Percentiles rank a stretch among this genome's conserved stretches.
Conservation (phyloP, 208 protist species). For the Novymonas esmeraldas region DNA sequence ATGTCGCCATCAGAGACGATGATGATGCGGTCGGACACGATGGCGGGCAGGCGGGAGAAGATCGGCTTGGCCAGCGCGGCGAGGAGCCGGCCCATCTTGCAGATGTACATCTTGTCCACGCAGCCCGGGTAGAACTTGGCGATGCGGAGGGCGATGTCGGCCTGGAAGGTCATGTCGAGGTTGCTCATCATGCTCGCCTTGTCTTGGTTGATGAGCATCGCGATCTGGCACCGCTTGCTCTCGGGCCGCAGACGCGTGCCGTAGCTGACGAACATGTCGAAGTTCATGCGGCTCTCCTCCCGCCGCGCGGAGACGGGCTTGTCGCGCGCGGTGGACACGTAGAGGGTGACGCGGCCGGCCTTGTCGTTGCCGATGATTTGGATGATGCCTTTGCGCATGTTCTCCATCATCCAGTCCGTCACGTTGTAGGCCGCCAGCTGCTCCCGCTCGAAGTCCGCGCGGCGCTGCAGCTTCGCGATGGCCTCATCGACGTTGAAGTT, state of each 20-base stretch:
- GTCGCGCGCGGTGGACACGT: conserved; percentile 62
- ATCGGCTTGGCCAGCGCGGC: conserved; percentile 67
- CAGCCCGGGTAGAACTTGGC: conserved; percentile 77
- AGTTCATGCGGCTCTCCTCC: conserved; percentile 54
- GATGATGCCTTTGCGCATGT: conserved; percentile 72
- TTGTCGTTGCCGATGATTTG: conserved; percentile 80
- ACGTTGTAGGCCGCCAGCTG: conserved; percentile 62
- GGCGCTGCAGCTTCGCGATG: conserved; percentile 68
- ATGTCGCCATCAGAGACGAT: conserved; percentile 72
- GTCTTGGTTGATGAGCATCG: conserved; percentile 81
- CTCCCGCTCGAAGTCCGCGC: conserved; percentile 64
- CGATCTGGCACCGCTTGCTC: conserved; percentile 63
- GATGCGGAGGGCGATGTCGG: conserved; percentile 72
- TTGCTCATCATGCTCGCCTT: conserved; percentile 72
- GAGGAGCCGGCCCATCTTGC: conserved; percentile 71
- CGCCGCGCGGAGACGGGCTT: conserved; percentile 39
- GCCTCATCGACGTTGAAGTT: conserved; percentile 79
- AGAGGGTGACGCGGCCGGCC: conserved; percentile 57
- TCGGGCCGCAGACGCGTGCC: conserved; percentile 61
- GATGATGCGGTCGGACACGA: conserved; percentile 68
- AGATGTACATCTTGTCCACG: conserved; percentile 81
- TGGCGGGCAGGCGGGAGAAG: conserved; percentile 60
- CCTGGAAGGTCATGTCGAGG: conserved; percentile 80
- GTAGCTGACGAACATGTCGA: conserved; percentile 83
- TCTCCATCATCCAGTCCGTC: conserved; percentile 72